Percentiles rank a stretch among this genome's conserved stretches.
These are phyloP conservation scores for Cornus florida DNA, from an alignment of 148 eudicot genomes.

Conservation along the genomic window DNA sequence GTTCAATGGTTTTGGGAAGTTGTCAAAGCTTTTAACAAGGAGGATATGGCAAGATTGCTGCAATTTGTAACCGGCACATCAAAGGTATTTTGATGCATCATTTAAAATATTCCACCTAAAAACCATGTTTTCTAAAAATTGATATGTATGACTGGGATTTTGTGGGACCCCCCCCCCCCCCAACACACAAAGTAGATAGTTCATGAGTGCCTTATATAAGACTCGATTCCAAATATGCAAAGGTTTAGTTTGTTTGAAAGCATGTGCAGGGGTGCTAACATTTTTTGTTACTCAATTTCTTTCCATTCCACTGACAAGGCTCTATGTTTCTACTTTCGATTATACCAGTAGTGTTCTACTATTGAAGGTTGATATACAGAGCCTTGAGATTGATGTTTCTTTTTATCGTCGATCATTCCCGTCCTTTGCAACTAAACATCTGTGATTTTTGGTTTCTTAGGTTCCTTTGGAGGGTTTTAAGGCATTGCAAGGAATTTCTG, in stretches of 20 bases:
- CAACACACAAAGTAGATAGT: no score
- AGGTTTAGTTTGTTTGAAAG: no score
- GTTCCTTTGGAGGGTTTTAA: conserved; percentile 96
- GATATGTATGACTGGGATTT: conserved; percentile 2
- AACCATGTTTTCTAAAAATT: not conserved
- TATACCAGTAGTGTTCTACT: no score
- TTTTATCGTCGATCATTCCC: no score
- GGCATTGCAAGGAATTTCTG: conserved; percentile 97
- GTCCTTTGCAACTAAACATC: not conserved
- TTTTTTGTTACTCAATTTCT: no score
- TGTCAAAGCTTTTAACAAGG: conserved; percentile 79
- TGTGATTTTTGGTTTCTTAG: conserved; percentile 29
- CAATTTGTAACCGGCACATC: conserved; percentile 99
- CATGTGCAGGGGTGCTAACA: no score
- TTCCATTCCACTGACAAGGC: no score
- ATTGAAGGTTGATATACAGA: no score
- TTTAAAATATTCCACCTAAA: not conserved
- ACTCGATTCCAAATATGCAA: no score
- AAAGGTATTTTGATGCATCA: conserved; percentile 52
- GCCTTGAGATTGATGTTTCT: no score
- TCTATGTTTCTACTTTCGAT: no score
- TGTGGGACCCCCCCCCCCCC: not conserved
- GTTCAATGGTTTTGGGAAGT: conserved; percentile 99
- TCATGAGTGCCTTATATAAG: no score
- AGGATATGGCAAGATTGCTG: conserved; percentile 90